A percentile compares a stretch with the other conserved stretches of the same genome.
These are phyloP conservation scores for Sporisorium reilianum DNA, from an alignment of 1,284 basidiomycete genomes.

Conservation along the genomic window DNA sequence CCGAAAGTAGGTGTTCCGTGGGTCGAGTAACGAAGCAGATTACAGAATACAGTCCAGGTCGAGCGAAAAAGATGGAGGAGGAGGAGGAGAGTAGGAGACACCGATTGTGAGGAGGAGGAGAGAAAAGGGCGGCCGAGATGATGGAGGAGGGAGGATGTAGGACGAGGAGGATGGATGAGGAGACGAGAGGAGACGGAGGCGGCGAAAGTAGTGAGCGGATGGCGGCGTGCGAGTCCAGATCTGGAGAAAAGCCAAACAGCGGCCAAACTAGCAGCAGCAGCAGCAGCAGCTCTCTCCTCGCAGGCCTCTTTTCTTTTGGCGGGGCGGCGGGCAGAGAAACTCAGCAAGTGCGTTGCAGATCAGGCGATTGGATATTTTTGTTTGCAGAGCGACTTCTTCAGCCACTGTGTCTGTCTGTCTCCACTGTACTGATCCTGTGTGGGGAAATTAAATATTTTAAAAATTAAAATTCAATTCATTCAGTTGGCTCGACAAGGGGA, in stretches of 20 bases:
- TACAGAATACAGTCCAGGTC: neutral
- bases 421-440: slow-evolving; percentile 5
- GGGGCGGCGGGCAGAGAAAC: slow-evolving; percentile 6
- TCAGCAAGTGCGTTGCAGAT: slow-evolving; percentile 4
- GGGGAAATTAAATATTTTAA: slow-evolving; percentile 1
- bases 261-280: neutral
- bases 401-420: neutral
- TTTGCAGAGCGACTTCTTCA: neutral
- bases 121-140: neutral
- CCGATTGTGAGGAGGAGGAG: neutral
- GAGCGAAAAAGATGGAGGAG: neutral
- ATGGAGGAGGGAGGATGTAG: slow-evolving; percentile 5
- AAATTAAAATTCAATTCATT: neutral
- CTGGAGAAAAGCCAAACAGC: neutral
- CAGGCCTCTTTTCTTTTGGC: neutral
- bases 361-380: neutral
- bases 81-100: neutral
- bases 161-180: neutral
- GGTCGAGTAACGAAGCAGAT: neutral
- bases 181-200: neutral
- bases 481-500: slow-evolving; percentile 8
- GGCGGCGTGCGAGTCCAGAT: neutral
- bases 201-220: slow-evolving; percentile 1
- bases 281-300: neutral
- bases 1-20: neutral